phyloP scores from a whole-genome alignment of 2,329 filamentous ascomycete species.

The Botryotinia narcissicola region DNA sequence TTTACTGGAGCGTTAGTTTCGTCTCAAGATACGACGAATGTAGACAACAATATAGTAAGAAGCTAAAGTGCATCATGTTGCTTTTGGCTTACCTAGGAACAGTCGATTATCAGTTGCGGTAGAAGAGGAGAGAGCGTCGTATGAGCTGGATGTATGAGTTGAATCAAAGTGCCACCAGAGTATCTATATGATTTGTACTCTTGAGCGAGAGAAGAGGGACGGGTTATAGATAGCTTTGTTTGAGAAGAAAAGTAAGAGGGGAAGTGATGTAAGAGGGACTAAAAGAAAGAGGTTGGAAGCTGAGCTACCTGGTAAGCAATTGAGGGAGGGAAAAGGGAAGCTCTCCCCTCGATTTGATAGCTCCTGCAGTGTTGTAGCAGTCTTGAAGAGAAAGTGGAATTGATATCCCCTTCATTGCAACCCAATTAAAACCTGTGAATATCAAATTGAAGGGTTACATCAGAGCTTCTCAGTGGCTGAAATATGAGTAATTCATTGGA shows the following conservation, averaged over 20 bases:
- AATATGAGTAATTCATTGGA: constrained; percentile 2
- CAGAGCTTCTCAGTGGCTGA: neutral
- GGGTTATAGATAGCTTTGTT: neutral
- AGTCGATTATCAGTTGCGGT: neutral
- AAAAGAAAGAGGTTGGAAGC: neutral
- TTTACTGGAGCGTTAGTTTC: neutral
- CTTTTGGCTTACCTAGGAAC: neutral
- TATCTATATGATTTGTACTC: neutral
- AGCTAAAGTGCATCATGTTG: neutral
- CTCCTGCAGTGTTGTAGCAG: constrained; percentile 1
- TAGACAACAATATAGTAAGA: neutral
- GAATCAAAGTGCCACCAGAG: neutral
- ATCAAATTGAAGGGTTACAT: constrained; percentile 11
- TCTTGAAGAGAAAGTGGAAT: neutral
- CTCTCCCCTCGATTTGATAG: constrained; percentile 4
- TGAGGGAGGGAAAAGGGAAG: neutral
- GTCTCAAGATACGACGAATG: neutral
- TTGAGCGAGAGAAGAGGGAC: neutral
- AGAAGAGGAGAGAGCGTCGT: neutral
- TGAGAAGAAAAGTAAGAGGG: neutral
- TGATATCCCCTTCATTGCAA: neutral
- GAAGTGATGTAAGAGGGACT: neutral
- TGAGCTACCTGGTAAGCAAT: neutral
- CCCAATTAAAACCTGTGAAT: neutral
- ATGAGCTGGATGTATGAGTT: neutral